Conservation (phyloP, 2,329 filamentous ascomycete species). For the Aspergillus fischeri region DNA sequence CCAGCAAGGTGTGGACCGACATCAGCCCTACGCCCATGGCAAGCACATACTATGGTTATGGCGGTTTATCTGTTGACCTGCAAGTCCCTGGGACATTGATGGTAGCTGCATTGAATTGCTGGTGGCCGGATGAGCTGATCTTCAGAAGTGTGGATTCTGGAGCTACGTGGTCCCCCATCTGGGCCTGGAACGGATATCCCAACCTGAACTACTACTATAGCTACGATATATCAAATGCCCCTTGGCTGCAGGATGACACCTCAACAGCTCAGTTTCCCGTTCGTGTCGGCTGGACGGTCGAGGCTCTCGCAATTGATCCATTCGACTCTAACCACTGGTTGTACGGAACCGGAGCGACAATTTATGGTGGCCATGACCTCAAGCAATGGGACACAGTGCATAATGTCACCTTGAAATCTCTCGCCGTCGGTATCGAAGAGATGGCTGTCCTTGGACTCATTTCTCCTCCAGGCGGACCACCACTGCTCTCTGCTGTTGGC, state of each 20-base stretch:
- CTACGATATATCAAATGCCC: constrained; percentile 46
- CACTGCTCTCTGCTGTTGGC: constrained; percentile 50
- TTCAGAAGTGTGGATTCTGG: constrained; percentile 55
- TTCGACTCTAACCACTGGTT: constrained; percentile 58
- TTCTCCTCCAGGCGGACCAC: constrained; percentile 48
- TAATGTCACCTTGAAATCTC: constrained; percentile 48
- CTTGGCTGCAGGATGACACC: constrained; percentile 53
- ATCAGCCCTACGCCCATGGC: constrained; percentile 52
- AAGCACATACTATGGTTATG: constrained; percentile 53
- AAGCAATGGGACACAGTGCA: constrained; percentile 51
- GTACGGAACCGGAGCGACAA: constrained; percentile 56
- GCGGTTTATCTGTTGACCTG: constrained; percentile 52
- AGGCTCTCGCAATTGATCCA: constrained; percentile 55
- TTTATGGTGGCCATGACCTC: constrained; percentile 53
- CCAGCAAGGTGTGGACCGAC: constrained; percentile 48
- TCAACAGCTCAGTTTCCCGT: constrained; percentile 23
- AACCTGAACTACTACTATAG: constrained; percentile 46
- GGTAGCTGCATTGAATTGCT: constrained; percentile 55
- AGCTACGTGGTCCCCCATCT: constrained; percentile 51
- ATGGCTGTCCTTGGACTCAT: constrained; percentile 49
- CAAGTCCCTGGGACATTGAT: constrained; percentile 54
- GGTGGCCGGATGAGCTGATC: constrained; percentile 57
- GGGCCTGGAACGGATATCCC: constrained; percentile 50
- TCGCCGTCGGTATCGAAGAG: constrained; percentile 55
- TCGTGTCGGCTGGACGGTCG: constrained; percentile 58